Base-by-base conservation (phyloP, 2,329 filamentous ascomycete species). In the Pestalotiopsis sp. region DNA sequence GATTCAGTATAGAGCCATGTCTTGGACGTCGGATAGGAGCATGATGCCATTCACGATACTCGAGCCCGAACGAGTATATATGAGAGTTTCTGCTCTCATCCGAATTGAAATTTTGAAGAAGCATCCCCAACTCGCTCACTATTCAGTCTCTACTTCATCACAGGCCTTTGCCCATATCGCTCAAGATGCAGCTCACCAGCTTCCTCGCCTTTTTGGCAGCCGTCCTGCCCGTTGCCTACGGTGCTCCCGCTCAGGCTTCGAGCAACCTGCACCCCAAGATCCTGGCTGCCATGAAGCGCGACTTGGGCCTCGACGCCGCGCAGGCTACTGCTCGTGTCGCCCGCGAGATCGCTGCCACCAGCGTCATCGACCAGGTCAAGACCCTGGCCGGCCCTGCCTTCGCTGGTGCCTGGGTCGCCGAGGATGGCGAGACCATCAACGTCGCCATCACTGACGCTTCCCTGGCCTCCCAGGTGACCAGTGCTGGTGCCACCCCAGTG, bases 241-340 rank as follows among this genome's bases (percentile, higher is more conserved):
- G 80, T 75, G 80, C 79, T 67, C 80, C 80, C 67, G 76, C 79
- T 27, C 72, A 77, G 64, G 68, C 79, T 57, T 73, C 79, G 57
- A 76, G 69, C 72, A 76, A 69, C 71, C 78, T 82, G n/a, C 80
- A 82, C 75, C 80, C 80, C 66, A 72, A 80, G 74, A 79, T 82
- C 71, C 75, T 82, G 64, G 79, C 77, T 70, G 80, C 80, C 73
- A 82, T 82, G 80, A 82, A 82, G 79, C 80, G 80, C 71, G 80
- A 82, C 75, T 72, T 82, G 65, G 80, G 80, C 14, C 77, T 82
- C 23, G 76, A 81, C 66, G 75, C 80, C 64, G 76, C 77, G 71
- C 76, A 80, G 73, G 80, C 80, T 36, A 77, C 75, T 69, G 77
- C 77, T 70, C 80, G 79, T 74, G 80, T 82, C 66, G 76, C 78